These are phyloP conservation scores for Fusarium chaquense DNA, from an alignment of 2,329 filamentous ascomycete species.

Conservation along the genomic window DNA sequence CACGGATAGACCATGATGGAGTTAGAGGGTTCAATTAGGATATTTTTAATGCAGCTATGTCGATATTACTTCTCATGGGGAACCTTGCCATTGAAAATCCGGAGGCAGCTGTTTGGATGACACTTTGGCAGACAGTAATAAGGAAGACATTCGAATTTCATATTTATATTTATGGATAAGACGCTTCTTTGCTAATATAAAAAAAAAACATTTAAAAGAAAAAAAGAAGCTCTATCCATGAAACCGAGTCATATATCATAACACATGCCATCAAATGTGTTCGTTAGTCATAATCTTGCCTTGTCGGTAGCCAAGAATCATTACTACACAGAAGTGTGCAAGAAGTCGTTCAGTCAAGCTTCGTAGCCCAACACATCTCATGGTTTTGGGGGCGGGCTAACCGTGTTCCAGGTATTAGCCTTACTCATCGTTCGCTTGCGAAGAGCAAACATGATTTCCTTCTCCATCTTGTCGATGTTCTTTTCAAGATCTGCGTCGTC, in stretches of 20 bases:
- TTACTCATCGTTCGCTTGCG: constrained; percentile 69
- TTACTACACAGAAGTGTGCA: neutral
- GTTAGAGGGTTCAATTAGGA: constrained; percentile 31
- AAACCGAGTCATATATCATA: constrained; percentile 27
- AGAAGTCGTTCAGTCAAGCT: neutral
- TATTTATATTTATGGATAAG: neutral
- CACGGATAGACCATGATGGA: constrained; percentile 30
- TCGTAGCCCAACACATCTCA: constrained; percentile 4
- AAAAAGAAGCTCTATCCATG: constrained; percentile 15
- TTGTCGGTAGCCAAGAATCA: constrained; percentile 12
- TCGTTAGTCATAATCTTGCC: constrained; percentile 32
- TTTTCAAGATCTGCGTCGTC: constrained; percentile 66
- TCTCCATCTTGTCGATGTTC: constrained; percentile 68
- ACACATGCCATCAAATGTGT: constrained; percentile 19
- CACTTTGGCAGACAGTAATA: neutral
- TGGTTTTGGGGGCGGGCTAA: constrained; percentile 49
- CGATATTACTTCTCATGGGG: neutral
- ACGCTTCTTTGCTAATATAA: too few relatives aligned
- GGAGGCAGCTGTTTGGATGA: constrained; percentile 2
- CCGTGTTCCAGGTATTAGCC: constrained; percentile 65
- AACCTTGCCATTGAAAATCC: constrained; percentile 3
- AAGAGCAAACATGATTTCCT: constrained; percentile 67
- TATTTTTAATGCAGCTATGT: constrained; percentile 19
- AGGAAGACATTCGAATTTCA: constrained; percentile 18
- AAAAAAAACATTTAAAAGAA: neutral